A percentile compares a stretch with the other conserved stretches of the same genome.
phyloP scores from a whole-genome alignment of 2,329 filamentous ascomycete genomes.

The Corynespora cassiicola region DNA sequence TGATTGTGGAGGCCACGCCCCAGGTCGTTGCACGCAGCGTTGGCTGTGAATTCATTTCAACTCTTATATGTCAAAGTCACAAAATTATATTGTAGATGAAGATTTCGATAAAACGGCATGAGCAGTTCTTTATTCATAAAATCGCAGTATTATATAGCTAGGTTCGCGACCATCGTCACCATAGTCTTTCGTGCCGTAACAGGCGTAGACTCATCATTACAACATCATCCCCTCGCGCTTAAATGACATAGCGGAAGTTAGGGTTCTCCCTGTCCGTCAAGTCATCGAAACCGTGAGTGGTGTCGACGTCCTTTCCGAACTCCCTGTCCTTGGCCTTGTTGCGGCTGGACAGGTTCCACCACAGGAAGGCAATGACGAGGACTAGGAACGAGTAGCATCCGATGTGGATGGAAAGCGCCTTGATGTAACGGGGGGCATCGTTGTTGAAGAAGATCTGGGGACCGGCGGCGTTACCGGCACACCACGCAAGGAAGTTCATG shows the following conservation, averaged over 20 bases:
- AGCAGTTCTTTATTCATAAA: too few relatives aligned
- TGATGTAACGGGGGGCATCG: slow-evolving; percentile 69
- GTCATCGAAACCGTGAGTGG: slow-evolving; percentile 66
- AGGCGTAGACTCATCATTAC: too few relatives aligned
- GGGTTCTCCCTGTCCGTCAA: slow-evolving; percentile 68
- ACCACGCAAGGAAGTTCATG: slow-evolving; percentile 71
- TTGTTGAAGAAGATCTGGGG: slow-evolving; percentile 39
- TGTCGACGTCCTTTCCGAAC: slow-evolving; percentile 38
- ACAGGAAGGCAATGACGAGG: slow-evolving; percentile 61
- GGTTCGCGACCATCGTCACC: too few relatives aligned
- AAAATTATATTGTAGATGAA: too few relatives aligned
- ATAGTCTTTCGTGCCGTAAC: too few relatives aligned
- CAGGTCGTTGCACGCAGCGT: too few relatives aligned
- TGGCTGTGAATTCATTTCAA: too few relatives aligned
- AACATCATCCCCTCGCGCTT: too few relatives aligned
- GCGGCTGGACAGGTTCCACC: slow-evolving; percentile 61
- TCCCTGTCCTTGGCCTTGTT: slow-evolving; percentile 62
- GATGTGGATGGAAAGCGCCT: slow-evolving; percentile 70
- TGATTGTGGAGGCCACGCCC: too few relatives aligned
- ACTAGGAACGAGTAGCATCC: slow-evolving; percentile 68
- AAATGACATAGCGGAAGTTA: slow-evolving; percentile 68
- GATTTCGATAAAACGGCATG: too few relatives aligned
- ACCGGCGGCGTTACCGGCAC: slow-evolving; percentile 69
- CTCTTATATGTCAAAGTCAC: too few relatives aligned
- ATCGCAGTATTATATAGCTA: too few relatives aligned